These are phyloP conservation scores for Biscogniauxia marginata DNA, from an alignment of 2,329 filamentous ascomycete species.

Conservation along the genomic window DNA sequence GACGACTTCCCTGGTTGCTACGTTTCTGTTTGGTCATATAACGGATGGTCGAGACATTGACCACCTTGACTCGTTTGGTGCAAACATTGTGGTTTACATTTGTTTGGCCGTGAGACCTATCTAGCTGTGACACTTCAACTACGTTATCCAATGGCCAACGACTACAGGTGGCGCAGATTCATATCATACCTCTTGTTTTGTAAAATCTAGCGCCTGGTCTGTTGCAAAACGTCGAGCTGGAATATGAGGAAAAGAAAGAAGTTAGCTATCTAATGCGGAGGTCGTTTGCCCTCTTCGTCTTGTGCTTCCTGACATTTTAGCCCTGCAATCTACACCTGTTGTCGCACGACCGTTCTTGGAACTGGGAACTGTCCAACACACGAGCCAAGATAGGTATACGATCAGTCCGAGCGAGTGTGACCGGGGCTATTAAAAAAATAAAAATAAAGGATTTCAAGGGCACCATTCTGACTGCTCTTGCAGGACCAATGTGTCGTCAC, in stretches of 20 bases:
- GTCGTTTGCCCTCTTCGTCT: neutral
- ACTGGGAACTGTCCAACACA: neutral
- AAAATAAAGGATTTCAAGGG: constrained; percentile 1
- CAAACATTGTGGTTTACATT: neutral
- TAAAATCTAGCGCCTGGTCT: neutral
- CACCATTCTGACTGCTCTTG: constrained; percentile 26
- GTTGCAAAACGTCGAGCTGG: neutral
- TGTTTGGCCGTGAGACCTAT: neutral
- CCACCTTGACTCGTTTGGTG: neutral
- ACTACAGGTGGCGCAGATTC: too few species aligned
- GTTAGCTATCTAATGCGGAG: neutral
- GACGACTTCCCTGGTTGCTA: constrained; percentile 5
- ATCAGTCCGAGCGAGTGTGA: constrained; percentile 28
- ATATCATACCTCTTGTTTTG: neutral
- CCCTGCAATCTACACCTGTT: neutral
- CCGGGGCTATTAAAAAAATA: neutral
- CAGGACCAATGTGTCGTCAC: constrained; percentile 49
- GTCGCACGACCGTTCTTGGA: neutral
- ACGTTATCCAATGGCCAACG: neutral
- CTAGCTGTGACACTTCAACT: neutral
- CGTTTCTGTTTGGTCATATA: neutral
- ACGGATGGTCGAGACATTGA: neutral
- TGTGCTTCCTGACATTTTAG: neutral
- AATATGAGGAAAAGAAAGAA: neutral
- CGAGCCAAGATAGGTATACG: neutral